These are phyloP conservation scores for Sugiyamaella paludigena DNA, from an alignment of 1,139 yeast genomes.

Conservation along the genomic window DNA sequence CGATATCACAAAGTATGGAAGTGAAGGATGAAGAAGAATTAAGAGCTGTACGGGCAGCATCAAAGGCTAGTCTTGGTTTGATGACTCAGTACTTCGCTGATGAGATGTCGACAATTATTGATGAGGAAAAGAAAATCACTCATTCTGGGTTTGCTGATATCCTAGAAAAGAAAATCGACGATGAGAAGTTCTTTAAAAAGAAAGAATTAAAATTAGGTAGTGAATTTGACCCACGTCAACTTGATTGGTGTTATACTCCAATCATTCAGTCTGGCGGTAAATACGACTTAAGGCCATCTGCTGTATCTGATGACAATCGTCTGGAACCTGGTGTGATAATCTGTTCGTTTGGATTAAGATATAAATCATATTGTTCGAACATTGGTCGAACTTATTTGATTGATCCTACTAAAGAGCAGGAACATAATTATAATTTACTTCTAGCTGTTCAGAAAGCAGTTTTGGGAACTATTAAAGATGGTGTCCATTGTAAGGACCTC, in stretches of 20 bases:
- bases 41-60: constrained; percentile 61
- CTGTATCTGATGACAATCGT: constrained; percentile 64
- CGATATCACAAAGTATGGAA: constrained; percentile 61
- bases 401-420: constrained; percentile 82
- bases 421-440: constrained; percentile 73
- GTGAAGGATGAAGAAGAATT: constrained; percentile 80
- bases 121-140: constrained; percentile 76
- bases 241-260: constrained; percentile 96
- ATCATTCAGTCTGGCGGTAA: constrained; percentile 86
- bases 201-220: constrained; percentile 54
- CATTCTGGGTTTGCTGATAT: constrained; percentile 72
- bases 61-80: constrained; percentile 75
- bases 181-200: constrained; percentile 58
- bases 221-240: constrained; percentile 69
- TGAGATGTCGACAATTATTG: constrained; percentile 84
- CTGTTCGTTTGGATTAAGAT: constrained; percentile 82
- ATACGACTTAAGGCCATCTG: constrained; percentile 82
- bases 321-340: constrained; percentile 78
- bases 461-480: constrained; percentile 59
- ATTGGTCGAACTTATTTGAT: constrained; percentile 85
- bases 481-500: constrained; percentile 61
- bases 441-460: constrained; percentile 58
- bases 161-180: constrained; percentile 80
- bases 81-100: constrained; percentile 77
- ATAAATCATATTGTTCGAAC: constrained; percentile 86